Conservation (phyloP, 345 rosid species). For the Balakata baccata region DNA sequence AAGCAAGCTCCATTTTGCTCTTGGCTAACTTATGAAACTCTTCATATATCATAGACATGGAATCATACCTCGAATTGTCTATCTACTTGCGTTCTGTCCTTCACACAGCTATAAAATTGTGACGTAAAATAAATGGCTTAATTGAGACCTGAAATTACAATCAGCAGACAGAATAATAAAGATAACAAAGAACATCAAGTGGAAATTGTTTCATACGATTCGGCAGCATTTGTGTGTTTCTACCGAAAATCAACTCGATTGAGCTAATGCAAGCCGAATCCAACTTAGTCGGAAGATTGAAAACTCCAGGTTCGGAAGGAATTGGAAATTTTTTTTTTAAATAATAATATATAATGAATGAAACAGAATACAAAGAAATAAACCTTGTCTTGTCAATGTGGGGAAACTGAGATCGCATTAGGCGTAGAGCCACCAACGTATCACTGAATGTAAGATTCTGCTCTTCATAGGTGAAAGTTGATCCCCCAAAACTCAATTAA, state of each 20-base stretch:
- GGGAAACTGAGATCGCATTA: slow-evolving; percentile 94
- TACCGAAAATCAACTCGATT: neutral
- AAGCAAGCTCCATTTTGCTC: neutral
- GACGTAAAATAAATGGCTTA: slow-evolving; percentile 78
- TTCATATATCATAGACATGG: neutral
- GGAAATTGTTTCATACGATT: neutral
- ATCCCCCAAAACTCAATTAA: neutral
- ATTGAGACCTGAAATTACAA: slow-evolving; percentile 45
- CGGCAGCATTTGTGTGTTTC: neutral
- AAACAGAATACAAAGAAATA: neutral
- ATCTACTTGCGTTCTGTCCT: slow-evolving; percentile 81
- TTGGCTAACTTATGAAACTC: neutral
- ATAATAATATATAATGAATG: neutral
- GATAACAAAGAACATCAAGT: neutral
- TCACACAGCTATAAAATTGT: slow-evolving; percentile 78
- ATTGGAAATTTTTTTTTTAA: neutral
- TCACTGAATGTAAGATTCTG: slow-evolving; percentile 74
- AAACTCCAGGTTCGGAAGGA: neutral
- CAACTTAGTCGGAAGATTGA: neutral
- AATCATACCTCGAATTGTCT: slow-evolving; percentile 69
- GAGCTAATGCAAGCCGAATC: neutral
- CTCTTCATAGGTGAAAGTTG: slow-evolving; percentile 36
- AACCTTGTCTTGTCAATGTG: slow-evolving; percentile 76
- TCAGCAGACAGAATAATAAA: slow-evolving; percentile 7
- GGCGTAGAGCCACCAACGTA: slow-evolving; percentile 72